Evolutionary conservation across 2,329 filamentous ascomycete genomes (phyloP), one percentile per base, ranked within the genome.

Genomic region (Aaosphaeria arxii): DNA sequence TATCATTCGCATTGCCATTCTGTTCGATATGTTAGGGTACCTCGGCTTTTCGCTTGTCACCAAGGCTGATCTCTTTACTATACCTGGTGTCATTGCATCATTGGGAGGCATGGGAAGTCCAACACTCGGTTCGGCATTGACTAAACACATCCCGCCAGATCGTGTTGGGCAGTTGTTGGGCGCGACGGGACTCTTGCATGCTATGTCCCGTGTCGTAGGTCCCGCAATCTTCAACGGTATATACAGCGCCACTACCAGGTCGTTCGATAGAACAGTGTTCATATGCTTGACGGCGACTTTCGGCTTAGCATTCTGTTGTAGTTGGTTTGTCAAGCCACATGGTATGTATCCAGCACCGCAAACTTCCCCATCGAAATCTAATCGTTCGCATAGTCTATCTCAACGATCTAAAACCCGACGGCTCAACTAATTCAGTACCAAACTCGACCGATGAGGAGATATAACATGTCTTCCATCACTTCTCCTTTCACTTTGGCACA

Each of bases 131-230:
- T 86, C 88, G 1, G 82, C 87, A 1, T 75, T 96, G 44, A 96
- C 91, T 17, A 97, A 96, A 66, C 94, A 97, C 67, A 86, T 97
- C 0, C 89, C 91, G 0, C 78, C 84, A 0, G 88, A 94, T 54
- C 82, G 82, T 42, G 86, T 94, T 0, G 94, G 94, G 0, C 85
- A 94, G 66, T 75, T 97, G n/a, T 79, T 99, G 0, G 94, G 94
- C 24, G 91, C 91, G 1, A 87, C 86, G 11, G 94, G 92, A 0
- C 76, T 97, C 52, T 72, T 97, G 49, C 92, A 97, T 70, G 88
- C 90, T 1, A 72, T 96, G 33, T 83, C 88, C 3, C 79, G 91
- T 52, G 84, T 97, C 2, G 67, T 95, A 9, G 85, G 87, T 1
- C 94, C 94, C 0, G 80, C 89, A 0, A 64, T 92, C 1, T 95